Conservation (phyloP, 768 basidiomycete genomes). For the Tremella mesenterica region DNA sequence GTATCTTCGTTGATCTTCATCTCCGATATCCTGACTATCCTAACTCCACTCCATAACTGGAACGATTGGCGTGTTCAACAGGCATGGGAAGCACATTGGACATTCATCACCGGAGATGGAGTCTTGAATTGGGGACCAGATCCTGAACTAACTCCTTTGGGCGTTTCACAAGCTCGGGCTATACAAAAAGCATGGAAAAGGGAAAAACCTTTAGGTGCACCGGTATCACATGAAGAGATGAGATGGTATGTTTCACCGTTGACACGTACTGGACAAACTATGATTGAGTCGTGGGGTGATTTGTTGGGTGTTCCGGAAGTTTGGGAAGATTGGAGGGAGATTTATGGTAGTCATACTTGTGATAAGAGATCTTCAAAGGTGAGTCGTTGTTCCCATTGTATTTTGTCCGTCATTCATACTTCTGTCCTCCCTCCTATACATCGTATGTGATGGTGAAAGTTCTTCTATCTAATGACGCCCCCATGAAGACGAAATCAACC, state of each 20-base stretch:
- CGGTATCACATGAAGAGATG: constrained; percentile 25
- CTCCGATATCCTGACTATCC: background rate
- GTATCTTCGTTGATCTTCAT: no score
- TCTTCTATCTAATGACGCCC: background rate
- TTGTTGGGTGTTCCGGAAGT: constrained; percentile 33
- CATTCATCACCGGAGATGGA: constrained; percentile 31
- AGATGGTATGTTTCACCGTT: constrained; percentile 33
- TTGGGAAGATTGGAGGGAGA: constrained; percentile 41
- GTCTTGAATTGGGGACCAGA: constrained; percentile 42
- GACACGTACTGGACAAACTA: constrained; percentile 39
- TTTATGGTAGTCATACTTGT: constrained; percentile 42
- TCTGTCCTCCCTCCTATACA: background rate
- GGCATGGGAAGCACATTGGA: constrained; percentile 40
- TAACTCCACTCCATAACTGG: background rate
- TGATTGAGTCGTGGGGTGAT: constrained; percentile 36
- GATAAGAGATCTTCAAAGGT: constrained; percentile 37
- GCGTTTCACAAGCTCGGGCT: constrained; percentile 33
- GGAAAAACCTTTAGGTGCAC: constrained; percentile 21
- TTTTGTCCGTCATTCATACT: background rate
- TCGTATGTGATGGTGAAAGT: background rate
- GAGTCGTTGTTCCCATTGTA: no score
- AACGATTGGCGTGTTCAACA: no score
- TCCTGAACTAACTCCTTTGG: constrained; percentile 37
- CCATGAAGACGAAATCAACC: no score
- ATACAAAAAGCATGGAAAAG: constrained; percentile 26